A percentile compares a stretch with the other conserved stretches of the same genome.
Conservation (phyloP, 2,329 filamentous ascomycete genomes). For the Microthyrium microscopicum region DNA sequence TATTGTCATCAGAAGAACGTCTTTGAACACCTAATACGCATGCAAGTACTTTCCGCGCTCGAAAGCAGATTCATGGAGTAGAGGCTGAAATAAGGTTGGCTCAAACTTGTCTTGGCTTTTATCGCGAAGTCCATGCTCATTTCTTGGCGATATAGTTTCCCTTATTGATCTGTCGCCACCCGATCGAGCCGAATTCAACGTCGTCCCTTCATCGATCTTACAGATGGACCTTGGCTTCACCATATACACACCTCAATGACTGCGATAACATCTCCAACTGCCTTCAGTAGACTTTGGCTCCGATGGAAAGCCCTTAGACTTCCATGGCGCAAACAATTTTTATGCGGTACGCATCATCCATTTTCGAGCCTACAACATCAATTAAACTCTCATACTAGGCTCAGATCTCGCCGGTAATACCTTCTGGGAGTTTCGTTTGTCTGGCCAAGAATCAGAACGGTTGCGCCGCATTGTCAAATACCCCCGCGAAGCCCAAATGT, state of each 20-base stretch:
- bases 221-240: too few relatives aligned
- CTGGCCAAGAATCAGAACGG: too few relatives aligned
- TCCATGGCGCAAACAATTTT: slow-evolving; percentile 44
- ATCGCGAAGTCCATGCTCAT: too few relatives aligned
- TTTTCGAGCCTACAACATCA: slow-evolving; percentile 9
- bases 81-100: too few relatives aligned
- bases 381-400: slow-evolving; percentile 24
- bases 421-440: slow-evolving; percentile 53
- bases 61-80: too few relatives aligned
- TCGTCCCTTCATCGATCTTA: too few relatives aligned
- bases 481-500: slow-evolving; percentile 33
- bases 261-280: background rate
- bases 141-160: too few relatives aligned
- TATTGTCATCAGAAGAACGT: too few relatives aligned
- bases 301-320: slow-evolving; percentile 45
- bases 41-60: too few relatives aligned
- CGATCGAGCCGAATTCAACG: background rate
- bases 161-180: background rate
- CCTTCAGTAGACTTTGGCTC: slow-evolving; percentile 34
- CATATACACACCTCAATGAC: background rate
- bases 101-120: too few relatives aligned
- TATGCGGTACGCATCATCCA: slow-evolving; percentile 29
- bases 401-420: slow-evolving; percentile 47
- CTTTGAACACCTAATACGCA: too few relatives aligned
- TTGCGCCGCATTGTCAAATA: slow-evolving; percentile 43